Conservation (phyloP, 345 rosid species). For the Barbarea vulgaris region DNA sequence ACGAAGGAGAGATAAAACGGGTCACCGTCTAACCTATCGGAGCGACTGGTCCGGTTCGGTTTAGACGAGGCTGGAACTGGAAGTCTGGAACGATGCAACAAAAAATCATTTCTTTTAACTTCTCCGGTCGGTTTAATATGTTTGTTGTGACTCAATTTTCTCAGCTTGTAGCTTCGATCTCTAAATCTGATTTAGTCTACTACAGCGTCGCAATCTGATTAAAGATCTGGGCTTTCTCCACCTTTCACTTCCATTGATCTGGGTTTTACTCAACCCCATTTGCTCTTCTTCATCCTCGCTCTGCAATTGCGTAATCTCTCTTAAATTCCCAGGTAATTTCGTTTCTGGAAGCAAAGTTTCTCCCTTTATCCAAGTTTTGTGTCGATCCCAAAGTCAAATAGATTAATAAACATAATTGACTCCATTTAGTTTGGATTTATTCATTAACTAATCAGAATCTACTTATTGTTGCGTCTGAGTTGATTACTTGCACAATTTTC, state of each 20-base stretch:
- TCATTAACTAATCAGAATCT: not conserved
- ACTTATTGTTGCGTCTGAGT: no score
- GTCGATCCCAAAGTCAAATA: not conserved
- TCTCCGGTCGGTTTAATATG: not conserved
- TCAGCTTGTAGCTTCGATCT: not conserved
- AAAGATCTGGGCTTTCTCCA: not conserved
- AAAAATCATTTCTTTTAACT: not conserved
- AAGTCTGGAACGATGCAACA: not conserved
- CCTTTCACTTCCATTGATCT: not conserved
- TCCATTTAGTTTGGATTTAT: not conserved
- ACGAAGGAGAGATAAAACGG: no score
- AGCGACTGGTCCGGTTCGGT: not conserved
- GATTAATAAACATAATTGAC: not conserved
- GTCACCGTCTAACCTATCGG: not conserved
- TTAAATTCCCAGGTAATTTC: not conserved
- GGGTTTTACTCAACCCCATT: not conserved
- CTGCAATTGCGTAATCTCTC: not conserved
- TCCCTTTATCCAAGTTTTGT: not conserved
- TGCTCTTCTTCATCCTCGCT: not conserved
- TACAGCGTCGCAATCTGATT: no score
- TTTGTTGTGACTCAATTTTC: not conserved
- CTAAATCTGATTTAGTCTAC: no score
- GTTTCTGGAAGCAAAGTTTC: not conserved
- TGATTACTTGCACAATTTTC: no score
- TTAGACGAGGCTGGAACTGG: not conserved